Percentiles rank a stretch among this genome's conserved stretches.
These are phyloP conservation scores for Alternaria infectoria DNA, from an alignment of 2,329 filamentous ascomycete species.

Conservation along the genomic window DNA sequence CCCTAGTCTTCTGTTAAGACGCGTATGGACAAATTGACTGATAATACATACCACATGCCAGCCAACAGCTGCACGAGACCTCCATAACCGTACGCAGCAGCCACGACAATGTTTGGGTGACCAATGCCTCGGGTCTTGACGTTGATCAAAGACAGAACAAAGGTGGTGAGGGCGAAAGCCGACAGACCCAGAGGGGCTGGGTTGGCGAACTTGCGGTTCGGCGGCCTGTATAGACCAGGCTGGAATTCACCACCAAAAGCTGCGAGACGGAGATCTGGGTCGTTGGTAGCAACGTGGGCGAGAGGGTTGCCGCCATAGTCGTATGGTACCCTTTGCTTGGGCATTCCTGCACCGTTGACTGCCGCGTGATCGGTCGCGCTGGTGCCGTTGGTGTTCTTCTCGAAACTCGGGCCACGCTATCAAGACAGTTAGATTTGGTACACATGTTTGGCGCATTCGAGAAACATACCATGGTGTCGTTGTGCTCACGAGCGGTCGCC, in stretches of 20 bases:
- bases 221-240: slow-evolving; percentile 56
- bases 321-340: slow-evolving; percentile 54
- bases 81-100: slow-evolving; percentile 57
- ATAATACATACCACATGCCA: slow-evolving; percentile 61
- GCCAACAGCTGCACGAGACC: slow-evolving; percentile 59
- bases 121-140: slow-evolving; percentile 52
- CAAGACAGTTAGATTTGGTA: slow-evolving; percentile 10
- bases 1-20: slow-evolving; percentile 41
- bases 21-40: not conserved
- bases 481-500: slow-evolving; percentile 52
- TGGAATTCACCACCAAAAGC: slow-evolving; percentile 62
- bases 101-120: slow-evolving; percentile 56
- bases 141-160: slow-evolving; percentile 62
- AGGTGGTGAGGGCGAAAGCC: slow-evolving; percentile 70
- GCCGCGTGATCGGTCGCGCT: slow-evolving; percentile 50
- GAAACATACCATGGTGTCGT: slow-evolving; percentile 35
- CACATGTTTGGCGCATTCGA: not conserved
- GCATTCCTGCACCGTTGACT: slow-evolving; percentile 27
- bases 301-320: slow-evolving; percentile 61
- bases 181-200: slow-evolving; percentile 66
- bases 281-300: slow-evolving; percentile 57
- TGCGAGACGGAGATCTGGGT: slow-evolving; percentile 53
- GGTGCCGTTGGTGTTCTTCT: slow-evolving; percentile 40
- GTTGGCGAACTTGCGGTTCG: slow-evolving; percentile 61
- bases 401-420: slow-evolving; percentile 30